A percentile compares a stretch with the other conserved stretches of the same genome.
Evolutionary conservation across 192 early-diverging fungal species (phyloP).

Genomic region (Coemansia sp.): DNA sequence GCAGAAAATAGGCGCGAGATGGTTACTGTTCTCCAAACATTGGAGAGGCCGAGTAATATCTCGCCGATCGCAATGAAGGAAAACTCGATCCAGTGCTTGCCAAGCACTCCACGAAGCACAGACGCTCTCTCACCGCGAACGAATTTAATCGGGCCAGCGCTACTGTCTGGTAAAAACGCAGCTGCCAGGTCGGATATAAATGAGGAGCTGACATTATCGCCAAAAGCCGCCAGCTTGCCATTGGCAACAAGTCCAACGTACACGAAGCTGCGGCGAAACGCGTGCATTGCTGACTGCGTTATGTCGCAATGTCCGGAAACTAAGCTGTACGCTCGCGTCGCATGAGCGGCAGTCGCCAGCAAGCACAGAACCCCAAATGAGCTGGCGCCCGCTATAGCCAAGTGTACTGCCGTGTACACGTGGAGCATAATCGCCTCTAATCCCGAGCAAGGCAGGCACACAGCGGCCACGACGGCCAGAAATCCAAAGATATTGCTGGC

Average conservation of each 20-base stretch:
- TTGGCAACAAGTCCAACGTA: background rate
- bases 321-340: background rate
- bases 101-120: slow-evolving; percentile 9
- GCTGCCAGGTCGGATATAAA: background rate
- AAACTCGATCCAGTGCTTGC: background rate
- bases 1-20: slow-evolving; percentile 16
- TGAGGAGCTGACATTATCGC: background rate
- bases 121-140: background rate
- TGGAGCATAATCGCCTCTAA: background rate
- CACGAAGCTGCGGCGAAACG: background rate
- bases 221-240: background rate
- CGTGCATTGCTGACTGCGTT: background rate
- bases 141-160: background rate
- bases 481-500: background rate
- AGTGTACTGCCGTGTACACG: background rate
- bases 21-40: slow-evolving; percentile 14
- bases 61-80: background rate
- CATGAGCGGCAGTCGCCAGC: background rate
- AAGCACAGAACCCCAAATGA: background rate
- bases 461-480: background rate
- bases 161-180: background rate
- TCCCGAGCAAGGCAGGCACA: background rate
- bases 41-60: background rate
- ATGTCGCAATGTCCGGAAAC: background rate
- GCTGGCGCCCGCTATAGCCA: background rate